Evolutionary conservation across 495 filamentous ascomycete species (phyloP).

Genomic region (Lophium mytilinum): DNA sequence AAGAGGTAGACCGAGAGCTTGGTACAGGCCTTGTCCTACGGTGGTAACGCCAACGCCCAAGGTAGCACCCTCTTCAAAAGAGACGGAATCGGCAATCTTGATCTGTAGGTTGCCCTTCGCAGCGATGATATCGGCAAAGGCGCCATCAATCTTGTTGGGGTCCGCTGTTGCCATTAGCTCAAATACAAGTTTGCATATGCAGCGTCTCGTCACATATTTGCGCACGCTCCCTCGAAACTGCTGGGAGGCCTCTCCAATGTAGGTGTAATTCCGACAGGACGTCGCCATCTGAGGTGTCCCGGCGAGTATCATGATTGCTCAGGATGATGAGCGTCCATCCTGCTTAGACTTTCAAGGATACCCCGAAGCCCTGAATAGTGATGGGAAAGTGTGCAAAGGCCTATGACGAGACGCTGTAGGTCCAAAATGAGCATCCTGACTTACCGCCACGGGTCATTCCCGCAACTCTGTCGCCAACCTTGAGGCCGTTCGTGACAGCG

Average conservation of each 20-base stretch:
- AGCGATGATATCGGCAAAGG: conserved; percentile 47
- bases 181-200: too few species aligned
- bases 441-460: conserved; percentile 41
- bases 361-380: too few species aligned
- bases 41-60: conserved; percentile 49
- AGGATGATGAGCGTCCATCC: too few species aligned
- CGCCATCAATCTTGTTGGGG: conserved; percentile 31
- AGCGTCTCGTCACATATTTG: too few species aligned
- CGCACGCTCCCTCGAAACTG: too few species aligned
- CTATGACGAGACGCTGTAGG: not conserved
- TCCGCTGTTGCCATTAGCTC: too few species aligned
- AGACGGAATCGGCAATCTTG: conserved; percentile 46
- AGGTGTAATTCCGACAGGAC: too few species aligned
- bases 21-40: conserved; percentile 42
- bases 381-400: not conserved
- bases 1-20: conserved; percentile 38
- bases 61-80: conserved; percentile 49
- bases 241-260: too few species aligned
- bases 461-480: conserved; percentile 47
- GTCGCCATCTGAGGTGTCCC: too few species aligned
- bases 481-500: conserved; percentile 37
- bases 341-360: too few species aligned
- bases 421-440: not conserved
- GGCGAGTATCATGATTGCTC: too few species aligned
- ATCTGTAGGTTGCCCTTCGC: conserved; percentile 45